Evolutionary conservation across 2,329 filamentous ascomycete genomes (phyloP), one percentile per base, ranked within the genome.

Genomic region (Coniochaeta hoffmannii): DNA sequence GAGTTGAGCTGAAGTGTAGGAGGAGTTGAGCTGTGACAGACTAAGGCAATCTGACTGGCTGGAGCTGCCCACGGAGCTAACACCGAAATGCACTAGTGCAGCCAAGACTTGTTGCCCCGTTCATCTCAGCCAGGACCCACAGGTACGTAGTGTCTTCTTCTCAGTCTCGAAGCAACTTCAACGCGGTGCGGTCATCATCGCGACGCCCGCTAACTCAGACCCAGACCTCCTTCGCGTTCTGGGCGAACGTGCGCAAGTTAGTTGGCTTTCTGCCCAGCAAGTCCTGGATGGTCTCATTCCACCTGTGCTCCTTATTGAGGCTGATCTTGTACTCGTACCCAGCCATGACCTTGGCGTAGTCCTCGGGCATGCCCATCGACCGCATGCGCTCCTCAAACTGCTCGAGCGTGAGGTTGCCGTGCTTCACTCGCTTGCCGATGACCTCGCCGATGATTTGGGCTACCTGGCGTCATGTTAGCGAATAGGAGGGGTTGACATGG

Each of bases 231-330:
- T 62, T 65, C 7, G 57, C 57, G n/a, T 57, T 59, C 58, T 60
- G 35, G 1, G 63, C 64, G 55, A 65, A 68, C 2, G 68, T 63
- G 26, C 59, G 53, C 17, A 72, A 72, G 19, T 34, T 58, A 46
- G 54, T 64, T 5, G 72, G 70, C 19, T 60, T 58, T 17, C 59
- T 58, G 0, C 72, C 70, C 8, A 70, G 73, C 30, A 73, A 56
- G 2, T 58, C 60, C 19, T 66, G 52, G 2, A 74, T 64, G 17
- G 65, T 64, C 50, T 71, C 68, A 55, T 69, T 71, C 9, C 64
- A 64, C 24, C 66, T 62, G 17, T 71, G 64, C 62, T 75, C 72
- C 10, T 62, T 58, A 1, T 71, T 69, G 30, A 66, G 60, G 55
- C 65, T 67, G 58, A 72, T 68, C 1, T 56, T 55, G 3, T 60